Evolutionary conservation across 108 stramenopile species (phyloP), one percentile per base, ranked within the genome.

Genomic region (Stephanodiscus triporus): DNA sequence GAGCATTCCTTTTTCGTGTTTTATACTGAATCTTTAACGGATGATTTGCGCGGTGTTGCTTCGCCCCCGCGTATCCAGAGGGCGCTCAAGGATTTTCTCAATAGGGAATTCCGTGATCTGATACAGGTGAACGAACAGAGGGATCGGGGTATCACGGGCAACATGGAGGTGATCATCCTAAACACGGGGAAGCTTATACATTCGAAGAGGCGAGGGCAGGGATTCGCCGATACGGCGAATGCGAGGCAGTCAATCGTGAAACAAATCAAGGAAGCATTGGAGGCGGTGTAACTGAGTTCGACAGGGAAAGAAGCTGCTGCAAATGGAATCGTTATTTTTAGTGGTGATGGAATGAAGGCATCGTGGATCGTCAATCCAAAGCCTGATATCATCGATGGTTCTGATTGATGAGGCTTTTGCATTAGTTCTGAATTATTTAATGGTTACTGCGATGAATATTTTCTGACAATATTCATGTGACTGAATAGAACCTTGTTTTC

Each of bases 91-190:
- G 66, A 80, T 30, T 80, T 58, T 56, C 27, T 80, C n/a, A 73
- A 73, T 19, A 40, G 63, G 65, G 72, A 73, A 68, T 80, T 73
- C 48, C 66, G 78, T 0, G 54, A 73, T 57, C 40, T 69, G 0
- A 78, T 87, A 26, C 14, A 53, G 23, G 38, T 87, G 13, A 29
- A 81, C 23, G 84, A 82, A 19, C 22, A 43, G 29, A 77, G 66
- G 78, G 86, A 87, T 83, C 23, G 55, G 8, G 65, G 68, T 9
- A 73, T 85, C 24, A 87, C 84, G 47, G 84, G 84, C 13, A 85
- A 83, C 23, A 80, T 87, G 51, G 81, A 87, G 72, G 79, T 87
- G n/a, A 77, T 60, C 4, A 70, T 87, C 24, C 45, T 77, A 0
- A 57, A 78, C 40, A 76, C 72, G 27, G 75, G 79, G 17, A 70